These are phyloP conservation scores for Sphaerulina vaccinii DNA, from an alignment of 2,329 filamentous ascomycete species.

Conservation along the genomic window DNA sequence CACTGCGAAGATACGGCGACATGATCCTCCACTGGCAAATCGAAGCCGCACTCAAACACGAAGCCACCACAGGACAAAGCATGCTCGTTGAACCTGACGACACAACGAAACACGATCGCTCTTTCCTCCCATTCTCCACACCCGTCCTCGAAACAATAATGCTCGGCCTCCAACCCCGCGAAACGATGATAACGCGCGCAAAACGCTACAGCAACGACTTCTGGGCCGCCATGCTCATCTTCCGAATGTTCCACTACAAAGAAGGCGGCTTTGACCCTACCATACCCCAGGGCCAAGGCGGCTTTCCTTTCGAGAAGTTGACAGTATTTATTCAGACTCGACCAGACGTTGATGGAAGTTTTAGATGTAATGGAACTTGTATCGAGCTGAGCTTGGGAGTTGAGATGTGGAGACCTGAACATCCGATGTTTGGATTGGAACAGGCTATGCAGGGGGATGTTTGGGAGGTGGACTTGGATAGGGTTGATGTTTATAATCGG, in stretches of 20 bases:
- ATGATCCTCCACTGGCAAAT: conserved; percentile 65
- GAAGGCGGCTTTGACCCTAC: background rate
- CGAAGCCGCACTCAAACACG: conserved; percentile 59
- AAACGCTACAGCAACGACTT: conserved; percentile 41
- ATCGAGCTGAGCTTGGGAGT: conserved; percentile 26
- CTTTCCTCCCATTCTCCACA: conserved; percentile 52
- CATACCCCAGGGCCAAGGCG: conserved; percentile 5
- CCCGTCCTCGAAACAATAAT: conserved; percentile 51
- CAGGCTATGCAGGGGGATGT: conserved; percentile 42
- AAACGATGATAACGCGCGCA: conserved; percentile 44
- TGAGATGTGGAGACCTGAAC: conserved; percentile 24
- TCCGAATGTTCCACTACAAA: conserved; percentile 55
- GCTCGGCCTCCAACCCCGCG: conserved; percentile 45
- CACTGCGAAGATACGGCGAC: conserved; percentile 60
- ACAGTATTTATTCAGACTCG: conserved; percentile 3
- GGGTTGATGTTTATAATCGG: conserved; percentile 39
- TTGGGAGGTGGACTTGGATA: conserved; percentile 46
- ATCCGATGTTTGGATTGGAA: conserved; percentile 5
- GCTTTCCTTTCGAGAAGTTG: conserved; percentile 24
- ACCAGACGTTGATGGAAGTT: background rate
- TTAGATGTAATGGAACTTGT: background rate
- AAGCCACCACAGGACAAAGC: conserved; percentile 48
- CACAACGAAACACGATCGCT: conserved; percentile 24
- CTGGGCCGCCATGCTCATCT: conserved; percentile 56
- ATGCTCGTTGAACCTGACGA: conserved; percentile 37